Conservation (phyloP, 192 early-diverging fungal genomes). For the Backusella mclennaniae region DNA sequence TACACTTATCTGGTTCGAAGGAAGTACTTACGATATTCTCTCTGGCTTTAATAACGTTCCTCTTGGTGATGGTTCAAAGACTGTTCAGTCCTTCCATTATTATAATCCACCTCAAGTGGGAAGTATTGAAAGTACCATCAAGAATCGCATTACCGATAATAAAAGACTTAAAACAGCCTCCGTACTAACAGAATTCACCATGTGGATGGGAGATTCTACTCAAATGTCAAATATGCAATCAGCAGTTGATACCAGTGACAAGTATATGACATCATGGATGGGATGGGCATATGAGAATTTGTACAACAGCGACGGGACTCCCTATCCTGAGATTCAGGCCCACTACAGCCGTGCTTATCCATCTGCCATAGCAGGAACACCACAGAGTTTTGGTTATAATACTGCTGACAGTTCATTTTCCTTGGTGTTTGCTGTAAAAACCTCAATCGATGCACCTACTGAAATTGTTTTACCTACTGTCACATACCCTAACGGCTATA, state of each 20-base stretch:
- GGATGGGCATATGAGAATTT: constrained; percentile 58
- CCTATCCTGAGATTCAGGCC: constrained; percentile 25
- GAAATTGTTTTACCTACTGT: constrained; percentile 10
- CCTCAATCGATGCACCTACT: constrained; percentile 31
- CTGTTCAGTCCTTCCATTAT: constrained; percentile 52
- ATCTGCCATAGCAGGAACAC: constrained; percentile 37
- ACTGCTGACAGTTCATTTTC: constrained; percentile 35
- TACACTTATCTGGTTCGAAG: constrained; percentile 57
- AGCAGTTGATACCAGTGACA: constrained; percentile 43
- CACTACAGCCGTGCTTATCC: constrained; percentile 42
- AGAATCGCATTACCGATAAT: constrained; percentile 44
- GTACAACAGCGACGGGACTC: constrained; percentile 20
- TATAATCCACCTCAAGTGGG: constrained; percentile 50
- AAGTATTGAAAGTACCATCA: constrained; percentile 33
- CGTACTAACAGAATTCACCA: constrained; percentile 54
- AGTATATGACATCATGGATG: constrained; percentile 51
- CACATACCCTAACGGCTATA: neutral
- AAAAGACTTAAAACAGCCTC: constrained; percentile 42
- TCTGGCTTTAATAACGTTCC: constrained; percentile 49
- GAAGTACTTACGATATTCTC: constrained; percentile 48
- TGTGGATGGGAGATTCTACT: constrained; percentile 40
- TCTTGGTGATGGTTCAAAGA: constrained; percentile 46
- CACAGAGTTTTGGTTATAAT: constrained; percentile 38
- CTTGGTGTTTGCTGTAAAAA: constrained; percentile 33
- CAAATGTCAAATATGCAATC: constrained; percentile 34